A percentile compares a stretch with the other conserved stretches of the same genome.
Conservation (phyloP, 768 basidiomycete species). For the Boletus pseudo-olivaceus region DNA sequence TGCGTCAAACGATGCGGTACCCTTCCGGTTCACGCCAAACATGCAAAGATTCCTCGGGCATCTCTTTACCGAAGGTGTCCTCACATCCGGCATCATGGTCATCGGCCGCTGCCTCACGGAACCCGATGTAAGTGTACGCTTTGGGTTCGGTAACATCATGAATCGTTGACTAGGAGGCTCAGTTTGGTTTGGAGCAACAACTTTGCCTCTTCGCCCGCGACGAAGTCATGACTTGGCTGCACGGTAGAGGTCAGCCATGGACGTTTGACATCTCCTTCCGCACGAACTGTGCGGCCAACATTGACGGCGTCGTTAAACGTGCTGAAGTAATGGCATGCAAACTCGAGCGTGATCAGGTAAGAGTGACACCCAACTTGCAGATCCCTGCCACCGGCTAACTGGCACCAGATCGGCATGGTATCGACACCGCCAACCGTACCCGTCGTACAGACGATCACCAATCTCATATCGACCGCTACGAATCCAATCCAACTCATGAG, state of each 20-base stretch:
- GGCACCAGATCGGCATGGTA: conserved; percentile 19
- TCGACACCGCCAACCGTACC: conserved; percentile 35
- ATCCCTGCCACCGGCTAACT: conserved; percentile 1
- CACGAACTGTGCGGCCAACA: conserved; percentile 52
- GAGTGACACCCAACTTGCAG: conserved; percentile 1
- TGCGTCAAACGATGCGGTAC: conserved; percentile 80
- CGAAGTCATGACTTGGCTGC: conserved; percentile 80
- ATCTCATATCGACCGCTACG: conserved; percentile 80
- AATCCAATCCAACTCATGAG: conserved; percentile 81
- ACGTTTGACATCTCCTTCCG: conserved; percentile 59
- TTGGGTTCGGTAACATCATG: neutral
- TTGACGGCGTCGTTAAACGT: conserved; percentile 72
- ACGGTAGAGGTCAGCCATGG: conserved; percentile 53
- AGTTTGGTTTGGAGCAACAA: conserved; percentile 93
- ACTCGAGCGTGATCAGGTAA: conserved; percentile 77
- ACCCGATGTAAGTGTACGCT: conserved; percentile 64
- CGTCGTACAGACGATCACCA: conserved; percentile 78
- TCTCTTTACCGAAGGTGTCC: conserved; percentile 83
- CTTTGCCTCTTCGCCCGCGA: conserved; percentile 90
- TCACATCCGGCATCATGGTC: conserved; percentile 85
- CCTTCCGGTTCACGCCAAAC: conserved; percentile 97
- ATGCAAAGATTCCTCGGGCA: conserved; percentile 91
- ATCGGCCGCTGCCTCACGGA: conserved; percentile 88
- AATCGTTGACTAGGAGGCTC: conserved; percentile 1
- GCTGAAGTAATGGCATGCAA: conserved; percentile 86